A percentile compares a stretch with the other conserved stretches of the same genome.
Evolutionary conservation across 495 filamentous ascomycete species (phyloP).

Genomic region (Podospora anserina): DNA sequence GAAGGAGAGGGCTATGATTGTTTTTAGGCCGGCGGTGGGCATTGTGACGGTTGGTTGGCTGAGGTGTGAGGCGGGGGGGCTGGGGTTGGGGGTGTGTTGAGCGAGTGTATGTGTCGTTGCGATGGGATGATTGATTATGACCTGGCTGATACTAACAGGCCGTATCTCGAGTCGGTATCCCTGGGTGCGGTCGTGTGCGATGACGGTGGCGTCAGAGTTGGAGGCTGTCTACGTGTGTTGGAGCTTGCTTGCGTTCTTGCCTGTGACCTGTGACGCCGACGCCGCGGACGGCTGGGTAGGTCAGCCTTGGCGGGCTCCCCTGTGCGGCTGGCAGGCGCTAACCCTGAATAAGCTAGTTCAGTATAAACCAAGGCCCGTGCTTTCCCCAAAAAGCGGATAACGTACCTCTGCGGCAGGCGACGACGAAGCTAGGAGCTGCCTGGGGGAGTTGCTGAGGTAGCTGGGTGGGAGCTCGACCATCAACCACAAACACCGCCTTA

Average conservation of each 20-base stretch:
- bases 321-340: conserved; percentile 5
- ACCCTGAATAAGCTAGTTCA: background rate
- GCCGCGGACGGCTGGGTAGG: conserved; percentile 2
- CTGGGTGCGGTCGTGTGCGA: conserved; percentile 8
- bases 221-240: conserved; percentile 11
- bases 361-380: background rate
- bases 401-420: conserved; percentile 21
- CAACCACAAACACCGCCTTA: conserved; percentile 14
- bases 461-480: conserved; percentile 12
- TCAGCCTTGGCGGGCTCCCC: conserved; percentile 29
- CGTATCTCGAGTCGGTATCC: background rate
- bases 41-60: conserved; percentile 50
- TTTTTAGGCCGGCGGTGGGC: conserved; percentile 85
- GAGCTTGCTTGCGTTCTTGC: conserved; percentile 23
- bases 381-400: conserved; percentile 9
- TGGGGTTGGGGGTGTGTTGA: conserved; percentile 16
- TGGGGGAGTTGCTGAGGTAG: conserved; percentile 18
- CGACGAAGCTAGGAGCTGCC: conserved; percentile 40
- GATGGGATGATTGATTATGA: background rate
- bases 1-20: conserved; percentile 98
- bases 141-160: background rate
- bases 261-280: background rate
- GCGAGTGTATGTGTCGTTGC: background rate
- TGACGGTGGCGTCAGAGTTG: conserved; percentile 16
- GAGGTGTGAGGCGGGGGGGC: conserved; percentile 30